Percentiles rank a stretch among this genome's conserved stretches.
phyloP scores from a whole-genome alignment of 257 asterid genomes.

The Nicotiana sylvestris region DNA sequence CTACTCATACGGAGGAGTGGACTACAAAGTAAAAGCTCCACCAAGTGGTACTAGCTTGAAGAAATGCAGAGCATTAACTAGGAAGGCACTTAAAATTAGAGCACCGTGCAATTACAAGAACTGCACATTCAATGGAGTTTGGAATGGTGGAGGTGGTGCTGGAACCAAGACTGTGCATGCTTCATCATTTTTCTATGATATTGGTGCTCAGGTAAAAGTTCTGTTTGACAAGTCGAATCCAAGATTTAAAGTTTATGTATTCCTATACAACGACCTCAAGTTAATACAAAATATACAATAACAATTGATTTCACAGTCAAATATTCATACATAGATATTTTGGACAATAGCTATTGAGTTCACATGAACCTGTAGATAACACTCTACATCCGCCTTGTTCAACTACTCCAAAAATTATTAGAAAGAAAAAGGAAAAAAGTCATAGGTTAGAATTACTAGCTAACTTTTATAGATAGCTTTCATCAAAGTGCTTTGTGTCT shows the following conservation, averaged over 20 bases:
- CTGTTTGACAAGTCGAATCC: not conserved
- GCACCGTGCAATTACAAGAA: constrained; percentile 37
- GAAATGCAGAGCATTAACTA: constrained; percentile 21
- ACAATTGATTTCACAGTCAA: too few species aligned
- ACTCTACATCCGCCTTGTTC: too few species aligned
- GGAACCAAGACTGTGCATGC: constrained; percentile 59
- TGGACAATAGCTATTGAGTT: too few species aligned
- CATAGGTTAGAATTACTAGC: not conserved
- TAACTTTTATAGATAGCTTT: not conserved
- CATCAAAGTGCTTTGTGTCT: not conserved
- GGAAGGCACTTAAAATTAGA: constrained; percentile 14
- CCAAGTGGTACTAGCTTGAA: constrained; percentile 25
- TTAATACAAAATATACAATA: too few species aligned
- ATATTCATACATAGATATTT: too few species aligned
- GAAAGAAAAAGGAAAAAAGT: not conserved
- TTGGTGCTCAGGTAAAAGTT: constrained; percentile 58
- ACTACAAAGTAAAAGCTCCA: constrained; percentile 37
- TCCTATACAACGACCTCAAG: too few species aligned
- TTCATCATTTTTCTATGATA: constrained; percentile 64
- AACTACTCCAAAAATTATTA: not conserved
- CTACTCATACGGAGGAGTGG: constrained; percentile 31
- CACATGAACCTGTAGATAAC: too few species aligned
- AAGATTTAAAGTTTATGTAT: too few species aligned
- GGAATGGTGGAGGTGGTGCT: constrained; percentile 85
- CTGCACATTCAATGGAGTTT: constrained; percentile 70